Base-by-base conservation (phyloP, 2,329 filamentous ascomycete species). In the Ophiosphaerella narmari region DNA sequence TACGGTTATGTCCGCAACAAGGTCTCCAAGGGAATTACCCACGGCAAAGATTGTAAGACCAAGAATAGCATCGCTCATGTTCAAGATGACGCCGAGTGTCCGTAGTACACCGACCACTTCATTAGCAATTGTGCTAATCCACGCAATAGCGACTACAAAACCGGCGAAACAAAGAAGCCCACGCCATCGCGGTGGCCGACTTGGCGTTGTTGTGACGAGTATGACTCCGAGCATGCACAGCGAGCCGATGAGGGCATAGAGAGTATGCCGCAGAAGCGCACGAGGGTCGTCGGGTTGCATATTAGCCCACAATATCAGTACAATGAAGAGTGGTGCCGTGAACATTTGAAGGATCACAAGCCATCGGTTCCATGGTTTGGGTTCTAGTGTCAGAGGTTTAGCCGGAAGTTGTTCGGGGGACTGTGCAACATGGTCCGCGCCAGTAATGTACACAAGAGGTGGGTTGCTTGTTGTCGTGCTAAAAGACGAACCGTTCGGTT, bases 21-120 rank as follows among this genome's bases (percentile, higher is more conserved):
- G 80, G 66, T 99, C 94, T 33, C 94, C 93, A 7, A 97, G 81
- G 7, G 90, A 96, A 74, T 99, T 99, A 24, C 94, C 94, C 31
- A 97, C 91, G 2, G 94, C 94, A 71, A 99, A 99, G 46, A 99
- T 87, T 13, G 94, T 99, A 43, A 99, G 82, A 1, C 94, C 94
- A 9, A 99, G 82, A 55, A 99, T 90, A 4, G 94, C 94, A 74
- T 99, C 94, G 13, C 89, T 94, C 68, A 99, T 99, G 66, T 89
- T 87, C 48, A 96, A 78, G 43, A 99, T 90, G 26, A 97, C 89
- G 7, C 94, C 94, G 41, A 97, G 79, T 1, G 94, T 89, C 75
- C 99, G 97, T 57, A 99, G 82, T 5, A 97, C 89, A 29, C 91
- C 92, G 5, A 99, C 94, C 5, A 99, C 94, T 77, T 99, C 93